Evolutionary conservation across 1,139 yeast species (phyloP).

Genomic region (Wickerhamomyces sp.): DNA sequence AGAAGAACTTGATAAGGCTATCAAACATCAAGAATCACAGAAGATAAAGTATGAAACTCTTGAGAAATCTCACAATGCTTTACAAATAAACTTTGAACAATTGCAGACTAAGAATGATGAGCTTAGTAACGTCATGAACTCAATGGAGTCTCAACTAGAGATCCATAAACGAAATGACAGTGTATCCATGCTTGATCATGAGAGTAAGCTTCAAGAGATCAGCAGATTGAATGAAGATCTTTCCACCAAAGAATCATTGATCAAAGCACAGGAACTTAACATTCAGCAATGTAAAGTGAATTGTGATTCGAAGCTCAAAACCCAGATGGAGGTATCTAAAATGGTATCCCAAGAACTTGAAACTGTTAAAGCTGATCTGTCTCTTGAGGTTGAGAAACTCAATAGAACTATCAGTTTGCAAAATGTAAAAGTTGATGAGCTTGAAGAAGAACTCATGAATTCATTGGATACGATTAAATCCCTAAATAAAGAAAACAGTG

Average conservation of each 20-base stretch:
- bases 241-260: neutral
- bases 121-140: neutral
- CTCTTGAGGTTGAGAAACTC: neutral
- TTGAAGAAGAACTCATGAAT: slow-evolving; percentile 1
- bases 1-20: slow-evolving; percentile 10
- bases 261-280: slow-evolving; percentile 10
- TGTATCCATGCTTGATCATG: neutral
- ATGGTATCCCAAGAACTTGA: slow-evolving; percentile 17
- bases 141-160: slow-evolving; percentile 2
- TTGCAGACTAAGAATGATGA: neutral
- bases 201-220: neutral
- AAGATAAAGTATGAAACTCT: slow-evolving; percentile 1
- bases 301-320: slow-evolving; percentile 16
- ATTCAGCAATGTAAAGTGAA: slow-evolving; percentile 7
- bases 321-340: slow-evolving; percentile 16
- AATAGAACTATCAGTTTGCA: neutral
- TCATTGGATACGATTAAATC: no score
- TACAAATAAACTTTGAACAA: neutral
- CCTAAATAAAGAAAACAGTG: neutral
- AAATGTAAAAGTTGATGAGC: neutral
- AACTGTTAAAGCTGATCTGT: slow-evolving; percentile 4
- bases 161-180: neutral
- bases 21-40: slow-evolving; percentile 3
- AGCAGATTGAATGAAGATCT: slow-evolving; percentile 1
- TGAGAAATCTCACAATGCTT: neutral